Evolutionary conservation across 148 eudicot genomes (phyloP), one percentile per base, ranked within the genome.

Genomic region (Linanthus parryae): DNA sequence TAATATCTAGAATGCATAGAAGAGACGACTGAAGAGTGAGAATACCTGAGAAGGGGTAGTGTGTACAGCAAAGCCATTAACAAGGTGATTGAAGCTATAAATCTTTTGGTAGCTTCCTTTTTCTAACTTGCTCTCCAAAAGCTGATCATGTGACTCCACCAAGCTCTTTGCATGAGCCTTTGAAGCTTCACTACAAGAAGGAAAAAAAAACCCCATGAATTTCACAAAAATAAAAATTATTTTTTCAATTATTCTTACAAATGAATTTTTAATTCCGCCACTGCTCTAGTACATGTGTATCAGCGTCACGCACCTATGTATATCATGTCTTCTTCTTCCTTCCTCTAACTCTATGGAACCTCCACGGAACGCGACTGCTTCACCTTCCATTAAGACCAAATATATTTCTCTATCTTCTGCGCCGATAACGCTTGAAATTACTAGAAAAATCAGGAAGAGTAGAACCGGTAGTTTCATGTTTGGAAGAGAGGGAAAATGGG

Each of bases 51-150:
- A 60, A 42, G 70, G 68, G 39, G 96, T 73, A 13, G 91, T 84
- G 66, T 92, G 95, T 54, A 92, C 48, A 31, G 91, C 62, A 57
- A 92, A 87, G 55, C 95, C 99, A 52, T 78, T 84, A 17, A 77
- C 91, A 15, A 88, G 70, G 62, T 92, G 95, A 28, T 81, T 81
- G 75, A 82, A 92, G 85, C 94, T 84, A 31, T 82, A 88, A 44
- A 92, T 70, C 78, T 79, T 88, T 48, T 14, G 54, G 66, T 82
- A 92, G 63, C 68, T 65, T 12, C 83, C 85, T 29, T 16, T 48
- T 3, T 77, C 74, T 16, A 92, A 60, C 36, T 66, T 75, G 75
- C 64, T 79, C 57, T 77, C 45, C 11, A 92, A 76, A 25, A 92
- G 68, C 50, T 82, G 48, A 39, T 74, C 67, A 44, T 87, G 94